Evolutionary conservation across 352 stramenopile species (phyloP).

Genomic region (Blastocystis sp.): DNA sequence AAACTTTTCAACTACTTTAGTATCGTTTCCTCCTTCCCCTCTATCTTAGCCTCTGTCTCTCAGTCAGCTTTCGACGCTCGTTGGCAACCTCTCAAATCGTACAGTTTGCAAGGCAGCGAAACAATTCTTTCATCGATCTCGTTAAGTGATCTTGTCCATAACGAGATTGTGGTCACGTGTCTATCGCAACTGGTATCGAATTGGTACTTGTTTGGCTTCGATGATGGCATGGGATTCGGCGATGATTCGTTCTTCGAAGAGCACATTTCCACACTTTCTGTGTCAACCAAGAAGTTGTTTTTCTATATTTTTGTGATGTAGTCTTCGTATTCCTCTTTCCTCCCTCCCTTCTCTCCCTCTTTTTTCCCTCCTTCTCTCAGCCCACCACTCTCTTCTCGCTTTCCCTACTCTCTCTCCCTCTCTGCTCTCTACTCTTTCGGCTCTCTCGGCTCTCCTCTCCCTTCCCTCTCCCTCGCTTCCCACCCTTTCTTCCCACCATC

Average conservation of each 20-base stretch:
- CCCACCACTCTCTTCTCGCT: background rate
- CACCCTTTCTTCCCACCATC: background rate
- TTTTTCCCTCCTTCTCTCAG: background rate
- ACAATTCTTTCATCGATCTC: background rate
- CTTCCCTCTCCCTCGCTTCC: constrained; percentile 8
- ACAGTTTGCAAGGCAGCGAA: background rate
- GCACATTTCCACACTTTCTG: background rate
- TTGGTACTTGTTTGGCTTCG: constrained; percentile 34
- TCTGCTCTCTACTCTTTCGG: background rate
- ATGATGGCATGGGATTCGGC: background rate
- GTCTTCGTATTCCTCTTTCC: background rate
- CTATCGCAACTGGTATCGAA: background rate
- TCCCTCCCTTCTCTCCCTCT: background rate
- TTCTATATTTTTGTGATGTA: background rate
- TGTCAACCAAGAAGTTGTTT: constrained; percentile 11
- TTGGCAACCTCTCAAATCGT: background rate
- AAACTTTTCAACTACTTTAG: constrained; percentile 18
- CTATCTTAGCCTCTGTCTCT: background rate
- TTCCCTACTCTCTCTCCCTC: background rate
- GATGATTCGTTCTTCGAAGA: constrained; percentile 43
- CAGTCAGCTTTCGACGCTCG: background rate
- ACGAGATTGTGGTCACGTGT: background rate
- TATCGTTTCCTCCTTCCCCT: background rate
- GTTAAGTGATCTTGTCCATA: background rate
- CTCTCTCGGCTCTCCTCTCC: background rate